A percentile compares a stretch with the other conserved stretches of the same genome.
Evolutionary conservation across 2,329 filamentous ascomycete species (phyloP).

Genomic region (Chaetomiaceae sp.): DNA sequence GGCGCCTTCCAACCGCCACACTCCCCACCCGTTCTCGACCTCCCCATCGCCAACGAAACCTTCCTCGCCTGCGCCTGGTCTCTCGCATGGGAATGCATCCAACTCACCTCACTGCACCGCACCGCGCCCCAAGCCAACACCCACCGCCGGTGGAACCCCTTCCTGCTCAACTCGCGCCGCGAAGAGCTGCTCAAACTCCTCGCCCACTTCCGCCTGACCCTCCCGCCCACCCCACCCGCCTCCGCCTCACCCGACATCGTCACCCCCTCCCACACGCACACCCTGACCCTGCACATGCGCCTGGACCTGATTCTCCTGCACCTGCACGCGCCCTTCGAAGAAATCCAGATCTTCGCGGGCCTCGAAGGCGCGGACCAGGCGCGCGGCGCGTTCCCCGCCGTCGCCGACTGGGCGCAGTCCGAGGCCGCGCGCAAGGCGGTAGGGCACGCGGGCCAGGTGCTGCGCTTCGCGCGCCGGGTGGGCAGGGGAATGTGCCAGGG

Average conservation of each 20-base stretch:
- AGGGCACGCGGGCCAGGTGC: not conserved
- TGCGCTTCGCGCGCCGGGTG: not conserved
- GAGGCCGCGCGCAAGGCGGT: not conserved
- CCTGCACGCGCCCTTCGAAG: constrained; percentile 1
- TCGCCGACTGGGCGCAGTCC: not conserved
- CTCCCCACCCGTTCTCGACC: not conserved
- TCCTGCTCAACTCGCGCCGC: not conserved
- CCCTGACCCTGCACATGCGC: not conserved
- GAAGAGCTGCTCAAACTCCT: constrained; percentile 1
- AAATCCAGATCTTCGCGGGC: constrained; percentile 1
- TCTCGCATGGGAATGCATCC: constrained; percentile 4
- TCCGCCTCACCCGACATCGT: not conserved
- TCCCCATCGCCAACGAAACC: not conserved
- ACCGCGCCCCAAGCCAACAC: not conserved
- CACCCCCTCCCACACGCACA: not conserved
- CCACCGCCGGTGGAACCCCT: not conserved
- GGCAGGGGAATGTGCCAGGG: not conserved
- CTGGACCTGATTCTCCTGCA: constrained; percentile 1
- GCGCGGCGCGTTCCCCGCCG: not conserved
- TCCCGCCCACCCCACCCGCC: not conserved
- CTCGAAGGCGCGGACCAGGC: constrained; percentile 1
- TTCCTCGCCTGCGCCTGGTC: constrained; percentile 5
- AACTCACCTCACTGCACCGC: not conserved
- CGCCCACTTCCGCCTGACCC: constrained; percentile 1
- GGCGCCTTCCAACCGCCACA: not conserved